phyloP scores from a whole-genome alignment of 768 basidiomycete species.

The Basidioascus undulatus region DNA sequence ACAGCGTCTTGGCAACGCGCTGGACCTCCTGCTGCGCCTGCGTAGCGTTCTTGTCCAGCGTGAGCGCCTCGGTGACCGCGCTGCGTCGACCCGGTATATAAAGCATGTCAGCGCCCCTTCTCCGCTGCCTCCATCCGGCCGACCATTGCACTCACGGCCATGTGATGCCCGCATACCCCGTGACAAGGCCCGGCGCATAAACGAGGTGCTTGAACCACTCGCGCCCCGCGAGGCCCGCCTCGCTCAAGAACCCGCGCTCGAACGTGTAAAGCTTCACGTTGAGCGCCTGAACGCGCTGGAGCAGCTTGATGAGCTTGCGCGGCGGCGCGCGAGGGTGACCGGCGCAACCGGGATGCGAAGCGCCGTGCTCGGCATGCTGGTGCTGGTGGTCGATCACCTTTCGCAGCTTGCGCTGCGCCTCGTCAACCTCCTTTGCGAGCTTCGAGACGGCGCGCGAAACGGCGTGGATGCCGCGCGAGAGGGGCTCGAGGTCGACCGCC shows the following conservation, averaged over 20 bases:
- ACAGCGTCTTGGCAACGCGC: constrained; percentile 2
- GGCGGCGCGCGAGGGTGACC: too few species aligned
- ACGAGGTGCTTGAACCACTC: constrained; percentile 73
- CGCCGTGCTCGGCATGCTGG: too few species aligned
- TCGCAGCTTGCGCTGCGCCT: too few species aligned
- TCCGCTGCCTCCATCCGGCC: constrained; percentile 73
- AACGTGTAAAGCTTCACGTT: constrained; percentile 44
- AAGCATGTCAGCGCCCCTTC: constrained; percentile 50
- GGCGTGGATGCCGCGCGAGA: too few species aligned
- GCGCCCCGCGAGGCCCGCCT: constrained; percentile 44
- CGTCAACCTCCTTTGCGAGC: too few species aligned
- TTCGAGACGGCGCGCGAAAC: too few species aligned
- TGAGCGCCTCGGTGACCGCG: constrained; percentile 45
- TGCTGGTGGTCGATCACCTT: too few species aligned
- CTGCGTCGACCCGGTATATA: not conserved
- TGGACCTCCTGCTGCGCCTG: constrained; percentile 33
- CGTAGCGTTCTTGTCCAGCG: constrained; percentile 37
- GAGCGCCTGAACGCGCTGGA: constrained; percentile 3
- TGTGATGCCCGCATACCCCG: constrained; percentile 24
- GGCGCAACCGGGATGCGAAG: too few species aligned
- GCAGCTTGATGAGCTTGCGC: too few species aligned
- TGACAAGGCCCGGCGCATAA: constrained; percentile 42
- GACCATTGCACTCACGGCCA: constrained; percentile 25
- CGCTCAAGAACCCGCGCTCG: constrained; percentile 56
- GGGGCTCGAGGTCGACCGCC: too few species aligned